phyloP scores from a whole-genome alignment of 345 rosid genomes.

The Aquilaria malaccensis region DNA sequence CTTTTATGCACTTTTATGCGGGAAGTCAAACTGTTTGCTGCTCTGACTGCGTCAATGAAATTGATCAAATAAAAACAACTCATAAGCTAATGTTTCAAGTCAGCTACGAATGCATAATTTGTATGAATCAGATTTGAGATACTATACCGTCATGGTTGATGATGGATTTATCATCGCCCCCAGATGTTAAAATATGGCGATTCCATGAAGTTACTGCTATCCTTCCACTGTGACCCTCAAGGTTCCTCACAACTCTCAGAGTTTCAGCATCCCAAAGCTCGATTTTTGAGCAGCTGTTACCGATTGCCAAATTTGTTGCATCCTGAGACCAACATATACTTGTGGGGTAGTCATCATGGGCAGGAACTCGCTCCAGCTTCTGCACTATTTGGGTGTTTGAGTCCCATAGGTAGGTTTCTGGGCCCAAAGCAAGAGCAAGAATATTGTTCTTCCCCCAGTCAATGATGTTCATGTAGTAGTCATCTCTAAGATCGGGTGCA shows the following conservation, averaged over 20 bases:
- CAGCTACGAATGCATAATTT: background rate
- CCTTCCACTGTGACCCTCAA: constrained; percentile 33
- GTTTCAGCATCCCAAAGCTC: constrained; percentile 43
- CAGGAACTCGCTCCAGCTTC: constrained; percentile 17
- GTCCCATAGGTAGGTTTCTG: constrained; percentile 33
- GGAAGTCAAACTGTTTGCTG: constrained; percentile 19
- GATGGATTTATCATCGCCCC: constrained; percentile 39
- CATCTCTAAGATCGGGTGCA: constrained; percentile 36
- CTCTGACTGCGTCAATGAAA: constrained; percentile 25
- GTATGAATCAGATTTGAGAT: background rate
- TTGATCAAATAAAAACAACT: background rate
- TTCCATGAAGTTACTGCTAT: constrained; percentile 38
- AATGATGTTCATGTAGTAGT: constrained; percentile 31
- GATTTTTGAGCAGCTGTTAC: constrained; percentile 29
- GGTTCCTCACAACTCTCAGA: constrained; percentile 35
- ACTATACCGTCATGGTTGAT: constrained; percentile 38
- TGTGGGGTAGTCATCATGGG: constrained; percentile 23
- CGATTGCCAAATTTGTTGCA: constrained; percentile 30
- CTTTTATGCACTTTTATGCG: constrained; percentile 24
- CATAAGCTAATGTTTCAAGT: background rate
- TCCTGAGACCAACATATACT: constrained; percentile 41
- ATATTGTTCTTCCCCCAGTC: constrained; percentile 45
- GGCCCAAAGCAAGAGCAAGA: constrained; percentile 38
- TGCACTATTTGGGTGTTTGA: constrained; percentile 13
- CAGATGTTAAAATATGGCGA: constrained; percentile 33